These are phyloP conservation scores for Globisporangium splendens DNA, from an alignment of 352 stramenopile species.

Conservation along the genomic window DNA sequence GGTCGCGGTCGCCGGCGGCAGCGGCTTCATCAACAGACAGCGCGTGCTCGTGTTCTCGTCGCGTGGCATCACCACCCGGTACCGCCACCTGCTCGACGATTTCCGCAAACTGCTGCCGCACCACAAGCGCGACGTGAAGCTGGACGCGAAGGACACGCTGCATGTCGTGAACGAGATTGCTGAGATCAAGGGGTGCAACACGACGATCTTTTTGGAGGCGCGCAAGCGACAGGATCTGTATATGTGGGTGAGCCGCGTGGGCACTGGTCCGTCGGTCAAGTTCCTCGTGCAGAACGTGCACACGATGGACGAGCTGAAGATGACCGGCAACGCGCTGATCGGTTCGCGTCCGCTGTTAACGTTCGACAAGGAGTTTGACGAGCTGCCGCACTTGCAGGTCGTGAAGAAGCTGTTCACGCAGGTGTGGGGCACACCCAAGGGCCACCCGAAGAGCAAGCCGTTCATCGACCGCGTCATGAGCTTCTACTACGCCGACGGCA, in stretches of 20 bases:
- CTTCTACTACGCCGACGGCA: conserved; percentile 93
- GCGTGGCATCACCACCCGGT: conserved; percentile 92
- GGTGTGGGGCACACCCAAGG: conserved; percentile 94
- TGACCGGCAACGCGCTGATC: conserved; percentile 98
- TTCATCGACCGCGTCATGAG: conserved; percentile 99
- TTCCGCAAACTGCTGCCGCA: conserved; percentile 97
- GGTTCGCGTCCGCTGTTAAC: conserved; percentile 96
- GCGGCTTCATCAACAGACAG: conserved; percentile 90
- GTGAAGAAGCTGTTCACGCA: conserved; percentile 97
- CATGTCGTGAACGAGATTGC: conserved; percentile 98
- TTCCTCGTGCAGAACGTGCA: conserved; percentile 99
- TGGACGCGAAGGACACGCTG: conserved; percentile 94
- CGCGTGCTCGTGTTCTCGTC: conserved; percentile 92
- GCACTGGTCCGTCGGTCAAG: conserved; percentile 94
- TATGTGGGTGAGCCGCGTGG: conserved; percentile 96
- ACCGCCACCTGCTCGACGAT: conserved; percentile 98
- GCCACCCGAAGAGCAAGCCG: conserved; percentile 99
- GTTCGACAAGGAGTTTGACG: conserved; percentile 95
- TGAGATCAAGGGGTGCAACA: conserved; percentile 98
- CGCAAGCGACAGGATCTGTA: conserved; percentile 98
- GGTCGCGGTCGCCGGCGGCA: conserved; percentile 22
- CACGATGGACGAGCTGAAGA: conserved; percentile 99
- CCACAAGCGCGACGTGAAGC: conserved; percentile 99
- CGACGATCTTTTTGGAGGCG: conserved; percentile 95
- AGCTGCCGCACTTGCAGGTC: conserved; percentile 89